Evolutionary conservation across 257 asterid genomes (phyloP), one percentile per base, ranked within the genome.

Genomic region (Jaltomata sinuosa): DNA sequence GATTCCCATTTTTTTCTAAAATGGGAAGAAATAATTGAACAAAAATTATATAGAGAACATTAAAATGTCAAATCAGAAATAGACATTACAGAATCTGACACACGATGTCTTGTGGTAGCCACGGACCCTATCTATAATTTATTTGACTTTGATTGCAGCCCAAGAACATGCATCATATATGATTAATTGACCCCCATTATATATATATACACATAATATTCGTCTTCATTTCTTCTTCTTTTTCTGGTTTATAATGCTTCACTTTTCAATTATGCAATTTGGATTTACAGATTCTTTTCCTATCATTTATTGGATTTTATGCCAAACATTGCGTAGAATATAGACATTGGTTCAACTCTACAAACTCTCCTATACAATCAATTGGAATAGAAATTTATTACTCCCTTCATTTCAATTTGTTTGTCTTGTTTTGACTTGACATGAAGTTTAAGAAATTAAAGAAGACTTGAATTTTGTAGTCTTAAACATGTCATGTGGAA

Each of bases 91-190:
- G 86, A 88, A 53, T 27, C 79, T 74, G 85, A 21, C 85, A 86
- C 81, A 9, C 79, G 67, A 84, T 81, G 68, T 88, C 84, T 65
- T 85, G 88, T 83, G 90, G 88, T 83, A 22, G 84, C 72, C 89
- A 85, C 83, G 83, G 87, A 49, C 50, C 81, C 81, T 45, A 76
- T 76, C 61, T 64, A 64, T 29, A 64, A 47, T 76, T 47, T n/a
- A n/a, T n/a, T 84, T 86, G 89, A 87, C 89, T 85, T 87, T 84
- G 40, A 88, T 82, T 68, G 71, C 77, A 83, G 86, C 91, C 91
- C 85, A 90, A 86, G 81, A 90, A 87, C 55, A 78, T 87, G 91
- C 54, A 71, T 87, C 88, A n/a, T n/a, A n/a, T 52, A 31, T 42
- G 18, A 67, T 65, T 72, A 32, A 38, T 49, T 77, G 65, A 47